Base-by-base conservation (phyloP, 2,329 filamentous ascomycete genomes). In the Didymella segeticola region DNA sequence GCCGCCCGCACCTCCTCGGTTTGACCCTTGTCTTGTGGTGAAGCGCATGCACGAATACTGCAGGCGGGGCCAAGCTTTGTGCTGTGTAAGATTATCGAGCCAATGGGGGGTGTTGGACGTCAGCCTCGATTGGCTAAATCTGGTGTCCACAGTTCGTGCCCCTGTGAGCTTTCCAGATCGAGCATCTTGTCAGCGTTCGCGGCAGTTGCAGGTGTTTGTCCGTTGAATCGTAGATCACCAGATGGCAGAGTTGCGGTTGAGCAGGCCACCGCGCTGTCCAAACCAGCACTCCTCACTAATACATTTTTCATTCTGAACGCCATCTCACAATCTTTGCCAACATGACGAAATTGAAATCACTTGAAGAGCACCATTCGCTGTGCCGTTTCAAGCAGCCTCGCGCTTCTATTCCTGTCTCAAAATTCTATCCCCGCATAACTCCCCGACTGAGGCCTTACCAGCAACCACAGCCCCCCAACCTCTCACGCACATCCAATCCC, bases 391-490 rank as follows among this genome's bases (percentile, higher is more conserved):
- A 27, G 9, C 45, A 27, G 39, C 43, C 39, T 49, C 33, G 39
- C 29, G 46, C 47, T 55, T 34, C 52, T 55, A 49, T 55, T 55
- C 33, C 34, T 53, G 49, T 26, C 33, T 19, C 23, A 17, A 5
- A 19, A 30, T 39, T 39, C 9, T 17, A 45, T 39, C 34, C 50
- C 52, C 52, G 41, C 52, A 41, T 25, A 39, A 45, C 42, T 55
- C 46, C 52, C 52, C 52, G 52, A 55, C 41, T 14, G 34, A 50
- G 46, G 46, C 52, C 47, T 49, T 19, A 45, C 27, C 41, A 38
- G 19, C 27, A 41, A 45, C 27, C 41, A 43, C 29, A 49, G 52
- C 52, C 52, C 34, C 46, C 33, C 42, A 30, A 20, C 26, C 33
- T 27, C 20, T n/a, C 33, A 22, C 31, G 25, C 31, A 26, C n/a